Percentiles rank a stretch among this genome's conserved stretches.
These are phyloP conservation scores for Pugionium dolabratum DNA, from an alignment of 345 rosid species.

Conservation along the genomic window DNA sequence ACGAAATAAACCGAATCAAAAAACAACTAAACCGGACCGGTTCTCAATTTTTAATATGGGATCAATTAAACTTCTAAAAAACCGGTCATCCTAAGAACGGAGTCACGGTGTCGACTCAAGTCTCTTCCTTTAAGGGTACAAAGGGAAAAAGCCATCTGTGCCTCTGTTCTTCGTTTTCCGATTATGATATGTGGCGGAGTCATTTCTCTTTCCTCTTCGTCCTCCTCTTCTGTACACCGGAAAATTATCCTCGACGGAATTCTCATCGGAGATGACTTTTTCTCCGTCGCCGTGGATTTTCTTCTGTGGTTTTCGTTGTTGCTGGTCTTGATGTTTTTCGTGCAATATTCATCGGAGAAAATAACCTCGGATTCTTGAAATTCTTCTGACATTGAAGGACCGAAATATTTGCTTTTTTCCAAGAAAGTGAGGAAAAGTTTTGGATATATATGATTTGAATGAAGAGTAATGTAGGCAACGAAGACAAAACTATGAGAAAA, in stretches of 20 bases:
- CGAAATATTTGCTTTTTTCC: not conserved
- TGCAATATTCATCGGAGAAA: conserved; percentile 43
- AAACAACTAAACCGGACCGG: conserved; percentile 27
- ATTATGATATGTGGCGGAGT: conserved; percentile 65
- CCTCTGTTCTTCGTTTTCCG: conserved; percentile 49
- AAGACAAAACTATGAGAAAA: conserved; percentile 20
- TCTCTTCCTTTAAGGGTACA: conserved; percentile 79
- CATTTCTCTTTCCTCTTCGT: conserved; percentile 32
- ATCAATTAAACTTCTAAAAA: conserved; percentile 63
- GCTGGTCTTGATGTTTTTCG: not conserved
- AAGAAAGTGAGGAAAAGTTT: conserved; percentile 9
- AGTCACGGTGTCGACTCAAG: conserved; percentile 72
- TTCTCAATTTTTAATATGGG: not conserved
- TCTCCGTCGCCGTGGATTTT: conserved; percentile 32
- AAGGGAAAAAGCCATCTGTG: conserved; percentile 77
- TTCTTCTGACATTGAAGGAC: conserved; percentile 51
- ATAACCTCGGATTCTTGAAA: conserved; percentile 58
- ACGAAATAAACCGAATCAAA: not conserved
- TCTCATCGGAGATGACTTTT: conserved; percentile 31
- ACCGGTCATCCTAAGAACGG: conserved; percentile 83
- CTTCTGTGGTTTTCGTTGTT: conserved; percentile 12
- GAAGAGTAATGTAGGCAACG: conserved; percentile 17
- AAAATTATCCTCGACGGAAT: conserved; percentile 46
- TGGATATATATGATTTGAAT: conserved; percentile 22
- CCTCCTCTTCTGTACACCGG: conserved; percentile 34